phyloP scores from a whole-genome alignment of 1,284 basidiomycete species.

The Takashimella tepidaria region DNA sequence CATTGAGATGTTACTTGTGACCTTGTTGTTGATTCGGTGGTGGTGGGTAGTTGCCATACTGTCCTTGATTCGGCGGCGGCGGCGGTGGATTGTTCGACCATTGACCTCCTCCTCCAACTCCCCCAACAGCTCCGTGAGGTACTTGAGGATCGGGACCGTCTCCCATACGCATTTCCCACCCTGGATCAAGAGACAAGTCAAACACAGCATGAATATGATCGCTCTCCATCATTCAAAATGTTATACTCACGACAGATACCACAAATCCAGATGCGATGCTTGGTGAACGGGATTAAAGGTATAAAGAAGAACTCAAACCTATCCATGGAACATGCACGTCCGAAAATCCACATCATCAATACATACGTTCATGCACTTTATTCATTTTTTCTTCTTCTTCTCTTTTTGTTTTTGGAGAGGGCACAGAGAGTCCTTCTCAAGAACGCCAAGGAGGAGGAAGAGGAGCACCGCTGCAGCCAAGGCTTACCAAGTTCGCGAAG shows the following conservation, averaged over 20 bases:
- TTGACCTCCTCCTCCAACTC: slow-evolving; percentile 1
- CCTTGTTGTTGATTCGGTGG: neutral
- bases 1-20: neutral
- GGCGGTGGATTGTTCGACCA: slow-evolving; percentile 7
- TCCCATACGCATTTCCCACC: slow-evolving; percentile 35
- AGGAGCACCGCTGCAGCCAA: too few relatives aligned
- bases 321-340: neutral
- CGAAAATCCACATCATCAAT: neutral
- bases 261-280: slow-evolving; percentile 40
- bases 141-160: slow-evolving; percentile 34
- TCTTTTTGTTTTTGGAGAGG: too few relatives aligned
- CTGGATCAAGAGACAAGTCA: slow-evolving; percentile 7
- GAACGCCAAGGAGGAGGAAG: neutral
- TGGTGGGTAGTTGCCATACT: slow-evolving; percentile 8
- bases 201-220: slow-evolving; percentile 1
- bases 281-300: slow-evolving; percentile 40
- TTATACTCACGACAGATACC: slow-evolving; percentile 38
- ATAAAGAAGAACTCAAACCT: slow-evolving; percentile 46
- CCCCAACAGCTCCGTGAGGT: slow-evolving; percentile 21
- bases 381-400: too few relatives aligned
- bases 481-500: too few relatives aligned
- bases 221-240: neutral
- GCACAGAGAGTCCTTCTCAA: too few relatives aligned
- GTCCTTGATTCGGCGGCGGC: slow-evolving; percentile 6
- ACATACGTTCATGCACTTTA: too few relatives aligned